Evolutionary conservation across 495 filamentous ascomycete genomes (phyloP), one percentile per base, ranked within the genome.

Genomic region (Achaetomiella virescens): DNA sequence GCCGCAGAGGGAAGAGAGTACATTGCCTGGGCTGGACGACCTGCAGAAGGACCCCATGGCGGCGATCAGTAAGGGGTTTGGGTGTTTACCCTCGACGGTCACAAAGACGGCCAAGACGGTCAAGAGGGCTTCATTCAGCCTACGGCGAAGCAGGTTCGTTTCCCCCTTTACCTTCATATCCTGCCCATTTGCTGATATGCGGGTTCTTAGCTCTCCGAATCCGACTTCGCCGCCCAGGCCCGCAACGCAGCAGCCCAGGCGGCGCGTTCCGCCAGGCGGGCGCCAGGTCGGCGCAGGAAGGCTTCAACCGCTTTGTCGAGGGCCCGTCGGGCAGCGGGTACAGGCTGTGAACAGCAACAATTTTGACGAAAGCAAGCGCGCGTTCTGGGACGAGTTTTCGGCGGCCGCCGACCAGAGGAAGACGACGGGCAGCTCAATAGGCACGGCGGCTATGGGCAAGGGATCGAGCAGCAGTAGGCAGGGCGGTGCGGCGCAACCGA

Each of bases 91-190:
- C 17, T 84, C 79, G 12, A 86, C 88, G 31, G 90, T 97, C 14
- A 86, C 84, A 15, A 92, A 90, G 77, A 82, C 85, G 54, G 93
- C 91, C 14, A 93, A 95, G 77, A 88, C 80, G 1, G 82, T 96
- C 27, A 92, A 97, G 84, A 96, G 59, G 80, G 83, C 25, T 96
- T 86, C 73, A 85, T 98, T 36, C 88, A 91, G 72, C 93, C 93
- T 17, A 91, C 90, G 17, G 88, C 93, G 35, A 87, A 89, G 66
- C 86, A 88, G 78, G 83, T 95, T 75, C 57, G 78, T 70, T 41
- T 18, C 22, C 8, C 27, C 21, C 25, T 3, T 3, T 6, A 27
- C n/a, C 21, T 6, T 36, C 20, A 31, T 10, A 41, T 6, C 29
- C 22, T 3, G 5, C 12, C 15, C n/a, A 11, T 15, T 31, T 36